These are phyloP conservation scores for Lagerstroemia fauriei DNA, from an alignment of 441 rosid species.

Conservation along the genomic window DNA sequence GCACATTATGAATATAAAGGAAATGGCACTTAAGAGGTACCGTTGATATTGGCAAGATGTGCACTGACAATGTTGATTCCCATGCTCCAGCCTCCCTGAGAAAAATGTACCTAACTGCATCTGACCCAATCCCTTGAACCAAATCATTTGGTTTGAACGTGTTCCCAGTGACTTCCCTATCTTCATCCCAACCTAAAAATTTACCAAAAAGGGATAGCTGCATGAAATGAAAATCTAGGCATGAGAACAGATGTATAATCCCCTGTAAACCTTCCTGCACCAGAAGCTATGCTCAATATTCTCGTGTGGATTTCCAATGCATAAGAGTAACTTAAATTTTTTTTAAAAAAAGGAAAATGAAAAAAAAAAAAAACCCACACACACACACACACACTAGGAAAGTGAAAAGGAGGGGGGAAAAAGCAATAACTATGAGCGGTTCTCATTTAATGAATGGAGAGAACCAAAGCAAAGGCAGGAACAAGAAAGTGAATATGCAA, in stretches of 20 bases:
- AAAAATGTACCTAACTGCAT: slow-evolving; percentile 90
- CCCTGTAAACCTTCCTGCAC: background rate
- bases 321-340: too few relatives aligned
- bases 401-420: too few relatives aligned
- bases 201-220: slow-evolving; percentile 47
- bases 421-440: background rate
- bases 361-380: too few relatives aligned
- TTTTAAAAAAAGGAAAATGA: too few relatives aligned
- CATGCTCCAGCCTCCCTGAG: slow-evolving; percentile 82
- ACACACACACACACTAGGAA: too few relatives aligned
- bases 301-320: background rate
- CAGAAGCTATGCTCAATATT: too few relatives aligned
- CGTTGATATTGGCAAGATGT: slow-evolving; percentile 91
- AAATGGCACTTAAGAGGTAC: slow-evolving; percentile 34
- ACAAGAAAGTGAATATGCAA: too few relatives aligned
- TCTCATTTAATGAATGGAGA: background rate
- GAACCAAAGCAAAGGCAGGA: background rate
- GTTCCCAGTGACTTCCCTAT: slow-evolving; percentile 94
- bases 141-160: slow-evolving; percentile 80
- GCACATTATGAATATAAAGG: too few relatives aligned
- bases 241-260: slow-evolving; percentile 20
- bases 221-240: slow-evolving; percentile 49
- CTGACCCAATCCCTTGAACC: slow-evolving; percentile 75
- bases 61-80: slow-evolving; percentile 81
- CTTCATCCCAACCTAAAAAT: slow-evolving; percentile 90